Base-by-base conservation (phyloP, 225 moss, liverwort and hornwort species). In the Ulota crispa region DNA sequence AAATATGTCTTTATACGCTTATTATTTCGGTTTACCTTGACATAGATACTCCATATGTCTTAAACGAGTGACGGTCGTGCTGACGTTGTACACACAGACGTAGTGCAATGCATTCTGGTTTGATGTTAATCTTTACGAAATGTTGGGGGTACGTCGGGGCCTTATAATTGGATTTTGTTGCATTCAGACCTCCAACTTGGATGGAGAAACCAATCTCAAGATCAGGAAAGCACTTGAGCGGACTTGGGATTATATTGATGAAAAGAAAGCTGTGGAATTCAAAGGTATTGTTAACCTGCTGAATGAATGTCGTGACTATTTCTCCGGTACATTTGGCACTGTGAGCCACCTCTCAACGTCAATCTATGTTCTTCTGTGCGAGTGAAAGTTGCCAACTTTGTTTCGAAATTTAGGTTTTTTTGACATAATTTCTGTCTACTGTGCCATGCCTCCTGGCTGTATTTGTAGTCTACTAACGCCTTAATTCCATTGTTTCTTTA, bases 151-250 rank as follows among this genome's bases (percentile, higher is more conserved):
- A 56, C 57, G 62, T 37, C 30, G 57, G 74, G 47, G 61, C 52
- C 65, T 70, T 31, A 39, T 75, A 79, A 76, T 50, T 79, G 39
- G 13, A 28, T 83, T 73, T 50, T 62, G 30, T 61, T 89, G 85
- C 41, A 67, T 72, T 8, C 89, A 94, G 93, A 96, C 96, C 31
- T 93, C 96, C 65, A 96, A 96, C 71, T 88, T 96, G 89, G 96
- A 96, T 76, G 96, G 96, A 76, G 96, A 96, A 72, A 96, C 96
- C 32, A 96, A 96, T 81, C 91, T 96, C 68, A 96, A 96, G 86
- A 96, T 96, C 83, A 93, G 96, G 50, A 96, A 94, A 81, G 96
- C 94, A 41, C 89, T 95, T 11, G 96, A 96, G 74, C 90, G 93
- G 59, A 94, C 96, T 53, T 96, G 96, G 96, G 96, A 96, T 85